Conservation (phyloP, 2,329 filamentous ascomycete genomes). For the Aquanectria penicillioides region DNA sequence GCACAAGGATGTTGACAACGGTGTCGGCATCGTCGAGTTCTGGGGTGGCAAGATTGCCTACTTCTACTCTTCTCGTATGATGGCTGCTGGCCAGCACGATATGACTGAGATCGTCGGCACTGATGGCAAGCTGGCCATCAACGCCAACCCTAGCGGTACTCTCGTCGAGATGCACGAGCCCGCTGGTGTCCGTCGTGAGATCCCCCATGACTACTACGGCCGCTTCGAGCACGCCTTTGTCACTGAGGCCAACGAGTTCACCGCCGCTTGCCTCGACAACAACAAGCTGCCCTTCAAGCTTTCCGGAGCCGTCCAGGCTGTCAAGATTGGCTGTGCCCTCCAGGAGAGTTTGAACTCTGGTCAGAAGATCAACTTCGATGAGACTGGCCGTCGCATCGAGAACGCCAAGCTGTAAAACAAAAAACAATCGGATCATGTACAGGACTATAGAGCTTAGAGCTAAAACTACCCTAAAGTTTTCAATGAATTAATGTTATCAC, state of each 20-base stretch:
- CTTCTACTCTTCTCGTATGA: slow-evolving; percentile 74
- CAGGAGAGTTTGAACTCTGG: slow-evolving; percentile 67
- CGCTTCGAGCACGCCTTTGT: slow-evolving; percentile 72
- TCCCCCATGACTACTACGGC: slow-evolving; percentile 70
- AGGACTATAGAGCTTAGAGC: slow-evolving; percentile 9
- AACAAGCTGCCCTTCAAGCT: slow-evolving; percentile 66
- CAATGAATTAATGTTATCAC: slow-evolving; percentile 7
- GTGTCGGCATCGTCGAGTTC: slow-evolving; percentile 71
- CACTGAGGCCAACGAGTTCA: slow-evolving; percentile 72
- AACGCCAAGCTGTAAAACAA: slow-evolving; percentile 33
- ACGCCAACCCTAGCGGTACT: slow-evolving; percentile 64
- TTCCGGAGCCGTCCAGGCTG: slow-evolving; percentile 65
- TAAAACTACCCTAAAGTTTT: background rate
- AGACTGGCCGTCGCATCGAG: slow-evolving; percentile 41
- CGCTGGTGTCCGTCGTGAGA: slow-evolving; percentile 63
- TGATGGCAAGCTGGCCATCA: slow-evolving; percentile 70
- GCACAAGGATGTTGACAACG: slow-evolving; percentile 47
- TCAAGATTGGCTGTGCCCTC: slow-evolving; percentile 69
- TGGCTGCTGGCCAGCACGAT: slow-evolving; percentile 75
- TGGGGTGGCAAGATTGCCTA: slow-evolving; percentile 71
- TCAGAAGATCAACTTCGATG: slow-evolving; percentile 69
- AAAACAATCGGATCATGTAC: background rate
- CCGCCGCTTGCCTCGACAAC: slow-evolving; percentile 66
- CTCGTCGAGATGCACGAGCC: slow-evolving; percentile 66
- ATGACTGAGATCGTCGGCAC: slow-evolving; percentile 75